Evolutionary conservation across 148 eudicot genomes (phyloP).

Genomic region (Linanthus parryae): DNA sequence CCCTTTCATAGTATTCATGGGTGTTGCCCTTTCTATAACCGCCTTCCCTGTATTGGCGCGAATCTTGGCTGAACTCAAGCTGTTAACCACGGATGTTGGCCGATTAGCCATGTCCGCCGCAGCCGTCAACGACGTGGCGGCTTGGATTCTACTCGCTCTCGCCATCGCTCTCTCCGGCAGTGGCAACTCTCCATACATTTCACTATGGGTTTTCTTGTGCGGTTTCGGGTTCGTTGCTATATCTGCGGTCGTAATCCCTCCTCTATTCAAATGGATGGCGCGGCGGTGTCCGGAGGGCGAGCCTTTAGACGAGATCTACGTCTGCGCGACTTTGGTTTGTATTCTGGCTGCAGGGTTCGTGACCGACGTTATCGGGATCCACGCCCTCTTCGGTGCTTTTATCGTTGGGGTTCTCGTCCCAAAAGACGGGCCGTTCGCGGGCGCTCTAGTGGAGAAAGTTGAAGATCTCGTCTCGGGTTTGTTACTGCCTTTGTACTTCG

Average conservation of each 20-base stretch:
- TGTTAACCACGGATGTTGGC: slow-evolving; percentile 6
- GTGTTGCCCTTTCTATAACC: slow-evolving; percentile 4
- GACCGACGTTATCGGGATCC: slow-evolving; percentile 5
- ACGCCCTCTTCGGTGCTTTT: slow-evolving; percentile 7
- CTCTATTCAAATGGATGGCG: neutral
- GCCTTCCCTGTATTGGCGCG: slow-evolving; percentile 10
- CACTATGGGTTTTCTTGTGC: slow-evolving; percentile 2
- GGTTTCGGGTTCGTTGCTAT: neutral
- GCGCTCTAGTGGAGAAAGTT: slow-evolving; percentile 3
- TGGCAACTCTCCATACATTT: neutral
- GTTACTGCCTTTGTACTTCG: slow-evolving; percentile 5
- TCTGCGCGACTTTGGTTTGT: neutral
- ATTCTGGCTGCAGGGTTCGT: slow-evolving; percentile 3
- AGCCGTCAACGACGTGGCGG: slow-evolving; percentile 1
- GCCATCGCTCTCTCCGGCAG: slow-evolving; percentile 5
- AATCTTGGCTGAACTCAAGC: slow-evolving; percentile 8
- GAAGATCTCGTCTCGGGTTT: slow-evolving; percentile 5
- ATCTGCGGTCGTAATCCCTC: neutral
- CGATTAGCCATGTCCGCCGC: slow-evolving; percentile 10
- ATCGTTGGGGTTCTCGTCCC: slow-evolving; percentile 3
- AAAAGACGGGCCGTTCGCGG: slow-evolving; percentile 6
- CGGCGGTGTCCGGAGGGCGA: slow-evolving; percentile 4
- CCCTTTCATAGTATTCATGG: slow-evolving; percentile 7
- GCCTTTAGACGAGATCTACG: neutral
- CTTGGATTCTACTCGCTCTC: slow-evolving; percentile 5